phyloP scores from a whole-genome alignment of 805 yeast genomes.

The Ogataea ramenticola region DNA sequence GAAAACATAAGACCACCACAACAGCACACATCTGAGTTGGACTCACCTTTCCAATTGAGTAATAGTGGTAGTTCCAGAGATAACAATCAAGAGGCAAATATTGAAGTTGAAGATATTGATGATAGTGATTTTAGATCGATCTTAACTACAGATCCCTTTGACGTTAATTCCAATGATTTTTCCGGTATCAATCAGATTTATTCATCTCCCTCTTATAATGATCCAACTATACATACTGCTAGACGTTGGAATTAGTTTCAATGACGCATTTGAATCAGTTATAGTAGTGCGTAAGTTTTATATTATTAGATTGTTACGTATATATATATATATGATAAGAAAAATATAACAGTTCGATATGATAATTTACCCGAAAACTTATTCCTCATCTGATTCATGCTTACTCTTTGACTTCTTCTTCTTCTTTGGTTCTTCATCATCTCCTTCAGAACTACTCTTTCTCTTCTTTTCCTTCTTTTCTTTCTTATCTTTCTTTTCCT shows the following conservation, averaged over 20 bases:
- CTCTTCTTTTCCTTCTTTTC: constrained; percentile 22
- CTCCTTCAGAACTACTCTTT: constrained; percentile 21
- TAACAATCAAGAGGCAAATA: background rate
- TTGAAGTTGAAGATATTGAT: background rate
- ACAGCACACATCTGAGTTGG: background rate
- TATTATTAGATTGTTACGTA: no score
- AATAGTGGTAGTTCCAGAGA: background rate
- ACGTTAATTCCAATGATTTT: background rate
- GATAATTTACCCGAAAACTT: background rate
- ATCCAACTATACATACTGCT: constrained; percentile 11
- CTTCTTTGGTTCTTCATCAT: constrained; percentile 8
- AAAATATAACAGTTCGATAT: background rate
- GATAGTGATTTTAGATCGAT: background rate
- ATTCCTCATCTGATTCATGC: constrained; percentile 1
- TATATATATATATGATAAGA: background rate
- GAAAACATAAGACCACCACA: background rate
- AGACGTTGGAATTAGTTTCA: constrained; percentile 9
- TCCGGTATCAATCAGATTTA: background rate
- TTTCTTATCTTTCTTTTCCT: constrained; percentile 17
- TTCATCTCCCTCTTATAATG: constrained; percentile 4
- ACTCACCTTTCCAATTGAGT: background rate
- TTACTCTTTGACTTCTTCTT: constrained; percentile 4
- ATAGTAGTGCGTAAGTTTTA: no score
- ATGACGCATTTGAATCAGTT: no score
- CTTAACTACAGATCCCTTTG: background rate